A percentile compares a stretch with the other conserved stretches of the same genome.
Evolutionary conservation across 2,329 filamentous ascomycete genomes (phyloP).

Genomic region (Lachnellula suecica): DNA sequence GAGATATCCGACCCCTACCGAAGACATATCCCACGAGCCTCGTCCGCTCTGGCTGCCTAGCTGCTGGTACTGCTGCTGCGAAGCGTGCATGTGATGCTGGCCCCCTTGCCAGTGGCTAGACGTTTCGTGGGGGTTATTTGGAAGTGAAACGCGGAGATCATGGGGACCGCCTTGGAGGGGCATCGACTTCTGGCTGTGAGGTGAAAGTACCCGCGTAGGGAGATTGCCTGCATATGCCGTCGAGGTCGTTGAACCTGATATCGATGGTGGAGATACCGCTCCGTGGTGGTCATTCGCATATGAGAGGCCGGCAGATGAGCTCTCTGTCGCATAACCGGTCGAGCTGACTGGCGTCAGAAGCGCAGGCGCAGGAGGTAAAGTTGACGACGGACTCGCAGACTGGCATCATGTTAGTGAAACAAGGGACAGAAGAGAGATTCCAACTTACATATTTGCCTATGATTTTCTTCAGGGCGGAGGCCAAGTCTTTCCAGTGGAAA

Average conservation of each 20-base stretch:
- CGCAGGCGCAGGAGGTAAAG: conserved; percentile 27
- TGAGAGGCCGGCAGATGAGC: conserved; percentile 26
- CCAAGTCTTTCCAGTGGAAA: conserved; percentile 91
- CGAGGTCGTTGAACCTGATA: conserved; percentile 30
- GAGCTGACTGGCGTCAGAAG: conserved; percentile 33
- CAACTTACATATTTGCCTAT: conserved; percentile 79
- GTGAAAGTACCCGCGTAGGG: conserved; percentile 28
- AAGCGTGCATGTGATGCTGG: conserved; percentile 28
- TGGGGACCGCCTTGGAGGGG: conserved; percentile 25
- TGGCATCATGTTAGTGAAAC: conserved; percentile 18
- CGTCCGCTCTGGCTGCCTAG: conserved; percentile 22
- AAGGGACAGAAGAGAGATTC: not conserved
- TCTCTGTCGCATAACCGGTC: conserved; percentile 31
- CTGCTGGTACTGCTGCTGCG: conserved; percentile 25
- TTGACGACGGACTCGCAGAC: conserved; percentile 35
- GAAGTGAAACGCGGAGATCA: conserved; percentile 28
- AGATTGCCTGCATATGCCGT: conserved; percentile 24
- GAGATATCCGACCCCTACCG: conserved; percentile 23
- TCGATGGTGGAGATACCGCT: conserved; percentile 31
- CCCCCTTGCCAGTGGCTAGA: conserved; percentile 26
- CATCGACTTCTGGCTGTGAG: conserved; percentile 28
- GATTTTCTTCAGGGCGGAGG: conserved; percentile 90
- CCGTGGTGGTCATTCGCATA: conserved; percentile 32
- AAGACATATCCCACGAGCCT: conserved; percentile 32
- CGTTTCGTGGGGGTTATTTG: conserved; percentile 26